Conservation (phyloP, 768 basidiomycete genomes). For the Serendipita sp. region DNA sequence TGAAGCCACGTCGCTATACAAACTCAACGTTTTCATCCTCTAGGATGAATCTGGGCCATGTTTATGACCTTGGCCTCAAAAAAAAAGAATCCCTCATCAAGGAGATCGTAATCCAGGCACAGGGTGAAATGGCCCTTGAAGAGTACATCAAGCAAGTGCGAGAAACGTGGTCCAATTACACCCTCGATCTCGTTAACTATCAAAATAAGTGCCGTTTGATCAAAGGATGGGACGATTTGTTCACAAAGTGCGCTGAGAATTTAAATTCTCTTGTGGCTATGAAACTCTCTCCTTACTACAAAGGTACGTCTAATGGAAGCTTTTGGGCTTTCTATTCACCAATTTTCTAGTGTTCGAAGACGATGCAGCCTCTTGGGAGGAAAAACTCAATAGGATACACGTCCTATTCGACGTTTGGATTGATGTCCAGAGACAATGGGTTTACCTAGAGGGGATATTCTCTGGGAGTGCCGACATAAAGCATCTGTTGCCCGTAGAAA, state of each 20-base stretch:
- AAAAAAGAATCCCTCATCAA: conserved; percentile 81
- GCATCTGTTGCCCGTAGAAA: conserved; percentile 93
- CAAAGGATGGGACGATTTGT: conserved; percentile 93
- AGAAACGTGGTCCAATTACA: conserved; percentile 92
- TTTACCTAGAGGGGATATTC: conserved; percentile 97
- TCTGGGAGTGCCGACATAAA: conserved; percentile 99
- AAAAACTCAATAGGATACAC: conserved; percentile 90
- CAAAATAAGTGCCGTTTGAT: conserved; percentile 98
- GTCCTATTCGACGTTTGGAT: conserved; percentile 99
- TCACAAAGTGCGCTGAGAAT: conserved; percentile 95
- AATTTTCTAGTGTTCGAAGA: conserved; percentile 59
- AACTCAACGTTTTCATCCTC: not conserved
- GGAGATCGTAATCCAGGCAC: conserved; percentile 91
- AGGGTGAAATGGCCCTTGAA: conserved; percentile 96
- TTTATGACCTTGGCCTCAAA: conserved; percentile 93
- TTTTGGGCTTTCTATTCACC: conserved; percentile 24
- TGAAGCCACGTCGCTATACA: not conserved
- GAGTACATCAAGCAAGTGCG: conserved; percentile 94
- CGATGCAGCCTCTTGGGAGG: conserved; percentile 91
- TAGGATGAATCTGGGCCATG: conserved; percentile 89
- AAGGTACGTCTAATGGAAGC: conserved; percentile 37
- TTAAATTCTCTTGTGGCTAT: conserved; percentile 90
- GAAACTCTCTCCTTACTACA: conserved; percentile 97
- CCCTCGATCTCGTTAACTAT: conserved; percentile 90
- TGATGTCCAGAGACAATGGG: conserved; percentile 99